These are phyloP conservation scores for Colletotrichum phormii DNA, from an alignment of 2,329 filamentous ascomycete species.

Conservation along the genomic window DNA sequence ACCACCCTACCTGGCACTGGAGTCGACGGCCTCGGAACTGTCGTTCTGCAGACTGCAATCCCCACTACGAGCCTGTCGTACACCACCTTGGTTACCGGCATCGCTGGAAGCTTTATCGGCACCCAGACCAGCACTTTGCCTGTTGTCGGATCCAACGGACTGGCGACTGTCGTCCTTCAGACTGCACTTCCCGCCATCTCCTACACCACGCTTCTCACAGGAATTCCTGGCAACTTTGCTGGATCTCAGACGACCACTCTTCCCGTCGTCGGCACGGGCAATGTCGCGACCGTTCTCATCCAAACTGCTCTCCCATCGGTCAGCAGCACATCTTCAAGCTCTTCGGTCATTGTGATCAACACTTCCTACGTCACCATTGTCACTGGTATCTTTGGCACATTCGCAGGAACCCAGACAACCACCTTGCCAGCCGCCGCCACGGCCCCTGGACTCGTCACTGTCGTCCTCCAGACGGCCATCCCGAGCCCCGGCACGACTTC, in stretches of 20 bases:
- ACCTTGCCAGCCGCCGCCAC: constrained; percentile 15
- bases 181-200: neutral
- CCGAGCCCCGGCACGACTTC: neutral
- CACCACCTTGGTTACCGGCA: constrained; percentile 7
- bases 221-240: neutral
- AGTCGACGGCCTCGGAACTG: neutral
- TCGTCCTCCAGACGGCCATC: constrained; percentile 21
- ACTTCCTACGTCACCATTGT: constrained; percentile 14
- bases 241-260: constrained; percentile 1
- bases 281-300: constrained; percentile 3
- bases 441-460: constrained; percentile 18
- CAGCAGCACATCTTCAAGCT: neutral
- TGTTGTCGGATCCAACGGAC: neutral
- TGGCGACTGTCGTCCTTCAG: neutral
- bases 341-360: constrained; percentile 5
- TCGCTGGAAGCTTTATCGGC: constrained; percentile 10
- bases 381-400: constrained; percentile 12
- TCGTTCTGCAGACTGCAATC: constrained; percentile 19
- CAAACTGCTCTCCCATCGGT: constrained; percentile 2
- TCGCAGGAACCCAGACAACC: constrained; percentile 20
- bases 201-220: neutral
- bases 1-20: constrained; percentile 12
- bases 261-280: neutral
- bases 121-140: constrained; percentile 5
- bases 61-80: constrained; percentile 7